Conservation (phyloP, 495 filamentous ascomycete genomes). For the Cairneyella variabilis region DNA sequence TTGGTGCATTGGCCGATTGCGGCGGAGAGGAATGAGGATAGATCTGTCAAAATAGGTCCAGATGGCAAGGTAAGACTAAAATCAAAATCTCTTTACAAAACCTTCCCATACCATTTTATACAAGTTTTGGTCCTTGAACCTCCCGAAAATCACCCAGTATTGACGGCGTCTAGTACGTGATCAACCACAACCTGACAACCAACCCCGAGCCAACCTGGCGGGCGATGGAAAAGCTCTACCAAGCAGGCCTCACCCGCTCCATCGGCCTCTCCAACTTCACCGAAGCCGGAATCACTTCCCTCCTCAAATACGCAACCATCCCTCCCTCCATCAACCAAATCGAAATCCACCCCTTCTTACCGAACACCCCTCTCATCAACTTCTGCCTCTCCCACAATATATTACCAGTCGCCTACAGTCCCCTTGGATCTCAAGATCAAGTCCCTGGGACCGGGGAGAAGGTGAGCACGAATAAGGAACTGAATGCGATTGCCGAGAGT, state of each 20-base stretch:
- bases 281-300: constrained; percentile 62
- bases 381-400: constrained; percentile 39
- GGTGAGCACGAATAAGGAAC: constrained; percentile 52
- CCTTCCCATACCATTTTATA: background rate
- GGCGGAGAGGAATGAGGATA: constrained; percentile 46
- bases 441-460: constrained; percentile 64
- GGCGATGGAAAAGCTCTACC: constrained; percentile 53
- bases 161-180: constrained; percentile 36
- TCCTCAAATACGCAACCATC: constrained; percentile 45
- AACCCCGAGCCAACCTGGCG: constrained; percentile 53
- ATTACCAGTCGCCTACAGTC: constrained; percentile 48
- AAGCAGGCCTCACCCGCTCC: constrained; percentile 39
- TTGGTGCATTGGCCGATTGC: constrained; percentile 41
- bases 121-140: too few relatives aligned
- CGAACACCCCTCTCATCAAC: constrained; percentile 23
- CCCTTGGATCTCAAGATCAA: constrained; percentile 58
- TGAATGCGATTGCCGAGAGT: constrained; percentile 41
- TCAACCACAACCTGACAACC: constrained; percentile 20
- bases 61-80: constrained; percentile 48
- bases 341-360: constrained; percentile 76
- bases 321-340: constrained; percentile 86
- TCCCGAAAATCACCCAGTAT: too few relatives aligned
- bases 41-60: constrained; percentile 48
- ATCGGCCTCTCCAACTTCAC: constrained; percentile 34
- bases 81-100: too few relatives aligned